These are phyloP conservation scores for Trametes gibbosa DNA, from an alignment of 768 basidiomycete genomes.

Conservation along the genomic window DNA sequence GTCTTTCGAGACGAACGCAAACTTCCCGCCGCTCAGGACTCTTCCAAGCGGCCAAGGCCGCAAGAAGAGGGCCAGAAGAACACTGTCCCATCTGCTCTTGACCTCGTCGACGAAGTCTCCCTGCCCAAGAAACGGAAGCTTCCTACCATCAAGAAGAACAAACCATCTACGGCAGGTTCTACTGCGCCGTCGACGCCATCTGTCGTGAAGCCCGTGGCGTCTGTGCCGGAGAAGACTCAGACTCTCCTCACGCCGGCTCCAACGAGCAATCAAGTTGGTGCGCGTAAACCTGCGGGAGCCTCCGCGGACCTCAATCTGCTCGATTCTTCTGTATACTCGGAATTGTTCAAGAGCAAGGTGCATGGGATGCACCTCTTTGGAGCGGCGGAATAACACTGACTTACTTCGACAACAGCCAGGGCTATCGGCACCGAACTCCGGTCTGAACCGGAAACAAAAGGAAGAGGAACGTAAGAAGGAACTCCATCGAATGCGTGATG, in stretches of 20 bases:
- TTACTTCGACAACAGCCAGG: conserved; percentile 19
- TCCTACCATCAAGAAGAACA: conserved; percentile 68
- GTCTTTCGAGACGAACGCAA: conserved; percentile 43
- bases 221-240: conserved; percentile 19
- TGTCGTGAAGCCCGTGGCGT: conserved; percentile 27
- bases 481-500: conserved; percentile 66
- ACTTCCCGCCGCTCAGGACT: conserved; percentile 13
- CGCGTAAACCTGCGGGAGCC: conserved; percentile 40
- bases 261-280: conserved; percentile 20
- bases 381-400: neutral
- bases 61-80: conserved; percentile 3
- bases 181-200: conserved; percentile 26
- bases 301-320: conserved; percentile 61
- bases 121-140: conserved; percentile 62
- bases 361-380: neutral
- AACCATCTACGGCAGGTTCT: conserved; percentile 30
- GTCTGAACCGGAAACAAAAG: conserved; percentile 49
- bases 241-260: conserved; percentile 22
- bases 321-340: conserved; percentile 60
- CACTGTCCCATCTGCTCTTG: conserved; percentile 19
- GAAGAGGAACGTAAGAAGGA: conserved; percentile 73
- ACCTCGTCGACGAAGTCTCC: conserved; percentile 26
- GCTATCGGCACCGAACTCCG: conserved; percentile 25
- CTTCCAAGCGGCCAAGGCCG: conserved; percentile 12
- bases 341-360: conserved; percentile 45